Evolutionary conservation across 2,329 filamentous ascomycete genomes (phyloP), one percentile per base, ranked within the genome.

Genomic region (Aureobasidium zeae): DNA sequence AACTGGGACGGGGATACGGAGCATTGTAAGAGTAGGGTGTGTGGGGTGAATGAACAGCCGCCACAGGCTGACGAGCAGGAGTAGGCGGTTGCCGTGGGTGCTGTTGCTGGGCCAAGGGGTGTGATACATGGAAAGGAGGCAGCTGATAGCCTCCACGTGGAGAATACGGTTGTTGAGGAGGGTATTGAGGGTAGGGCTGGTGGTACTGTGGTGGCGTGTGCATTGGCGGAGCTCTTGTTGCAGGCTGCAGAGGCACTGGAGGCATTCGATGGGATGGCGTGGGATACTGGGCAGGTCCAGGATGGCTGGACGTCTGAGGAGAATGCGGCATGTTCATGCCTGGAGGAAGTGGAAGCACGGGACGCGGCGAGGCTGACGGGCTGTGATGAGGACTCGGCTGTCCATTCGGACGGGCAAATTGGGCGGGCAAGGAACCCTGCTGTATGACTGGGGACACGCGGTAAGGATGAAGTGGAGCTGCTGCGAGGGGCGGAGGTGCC

Each of bases 41-140:
- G 22, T 50, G 48, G 11, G 46, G 48, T 17, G 45, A 45, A 12
- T 46, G 44, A 13, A 26, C 19, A 19, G 34, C 39, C n/a, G 45
- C n/a, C 3, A 29, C 9, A 12, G 31, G 41, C 20, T 44, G 48
- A 32, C 29, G 38, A 6, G 33, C 34, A 13, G 39, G 31, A 10
- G 45, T 41, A 2, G 44, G 45, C 13, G 48, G 36, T 16, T 45
- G 39, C 15, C 46, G 43, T 3, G 58, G 51, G 19, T 57, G 10
- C 11, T 47, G 41, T 12, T 47, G 41, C 21, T 50, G 45, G 25
- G 29, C 25, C 12, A 31, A 15, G 24, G 57, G 48, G 30, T 59
- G 61, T 16, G 61, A 44, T 62, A 59, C 25, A 37, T 68, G 64
- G 51, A 70, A 71, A 4, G 67, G 66, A 34, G 66, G 66, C 25